Base-by-base conservation (phyloP, 169 alveolate species). In the Plasmodium yoelii region DNA sequence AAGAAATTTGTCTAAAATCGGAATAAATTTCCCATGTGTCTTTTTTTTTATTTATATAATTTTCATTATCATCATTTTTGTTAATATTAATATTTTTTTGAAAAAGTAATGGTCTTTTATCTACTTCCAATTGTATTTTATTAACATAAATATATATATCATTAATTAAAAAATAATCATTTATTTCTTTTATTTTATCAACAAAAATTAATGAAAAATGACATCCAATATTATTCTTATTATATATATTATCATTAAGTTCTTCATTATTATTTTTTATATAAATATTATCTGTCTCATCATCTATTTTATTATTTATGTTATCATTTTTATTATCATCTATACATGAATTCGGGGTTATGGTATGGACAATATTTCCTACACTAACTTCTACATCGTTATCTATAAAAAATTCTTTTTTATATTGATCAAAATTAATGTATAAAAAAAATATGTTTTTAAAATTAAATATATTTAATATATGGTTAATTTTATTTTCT, bases 91-190 rank as follows among this genome's bases (percentile, higher is more conserved):
- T 22, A 22, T 22, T 22, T 22, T 22, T 22, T 22, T 22, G 26
- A 22, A 22, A 22, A 10, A 73, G 46, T 5, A 53, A 13, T 15
- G 65, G 65, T n/a, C 51, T 77, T 57, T 64, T 77, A 10, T 77
- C 77, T 12, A 77, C 67, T 10, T 77, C 18, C 42, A 77, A 22
- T n/a, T 64, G 28, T 0, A 22, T 47, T 13, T 65, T 65, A 19
- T 77, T 77, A 15, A 77, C 63, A 18, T 24, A 47, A 49, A 77
- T 18, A 59, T 5, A 69, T 49, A 77, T 47, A 46, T 77, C 75
- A 8, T 77, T 77, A 22, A 77, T 65, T 51, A 64, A 68, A 46
- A 77, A 77, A 68, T 77, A 77, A 28, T 77, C 88, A 13, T 63
- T 24, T 19, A 77, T 15, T 26, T 77, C 88, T 51, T 77, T 69